phyloP scores from a whole-genome alignment of 202 grass and related monocot genomes.

The Carex arenaria region DNA sequence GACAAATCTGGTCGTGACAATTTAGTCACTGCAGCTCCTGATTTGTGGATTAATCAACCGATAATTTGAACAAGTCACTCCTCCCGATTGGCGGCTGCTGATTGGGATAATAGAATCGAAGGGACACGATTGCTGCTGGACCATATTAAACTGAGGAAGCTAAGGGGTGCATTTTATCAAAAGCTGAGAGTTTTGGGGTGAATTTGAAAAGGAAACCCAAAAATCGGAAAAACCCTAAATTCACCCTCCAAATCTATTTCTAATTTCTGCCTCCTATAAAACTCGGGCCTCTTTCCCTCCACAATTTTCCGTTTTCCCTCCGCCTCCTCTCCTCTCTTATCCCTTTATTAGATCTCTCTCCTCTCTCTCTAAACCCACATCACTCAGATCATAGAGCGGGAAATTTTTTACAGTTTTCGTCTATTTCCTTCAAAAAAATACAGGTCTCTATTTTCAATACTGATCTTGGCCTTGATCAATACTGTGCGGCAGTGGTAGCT shows the following conservation, averaged over 20 bases:
- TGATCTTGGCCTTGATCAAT: not conserved
- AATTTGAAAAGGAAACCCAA: slow-evolving; percentile 4
- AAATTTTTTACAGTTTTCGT: not conserved
- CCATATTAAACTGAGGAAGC: not conserved
- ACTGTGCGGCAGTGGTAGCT: not conserved
- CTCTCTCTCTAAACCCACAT: not conserved
- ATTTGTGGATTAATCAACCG: too few species aligned
- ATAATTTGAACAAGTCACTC: too few species aligned
- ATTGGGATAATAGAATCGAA: not conserved
- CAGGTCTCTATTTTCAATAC: not conserved
- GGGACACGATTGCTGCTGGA: slow-evolving; percentile 7
- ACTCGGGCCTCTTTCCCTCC: slow-evolving; percentile 21
- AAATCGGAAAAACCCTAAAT: slow-evolving; percentile 26
- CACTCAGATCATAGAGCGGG: not conserved
- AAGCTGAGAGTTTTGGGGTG: not conserved
- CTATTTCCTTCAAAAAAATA: too few species aligned
- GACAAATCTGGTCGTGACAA: too few species aligned
- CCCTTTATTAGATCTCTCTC: slow-evolving; percentile 20
- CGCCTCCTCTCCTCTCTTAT: slow-evolving; percentile 21
- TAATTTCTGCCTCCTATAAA: slow-evolving; percentile 1
- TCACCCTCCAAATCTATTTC: not conserved
- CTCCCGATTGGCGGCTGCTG: too few species aligned
- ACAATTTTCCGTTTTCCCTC: slow-evolving; percentile 27
- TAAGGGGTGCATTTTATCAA: not conserved
- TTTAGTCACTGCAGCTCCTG: too few species aligned